Evolutionary conservation across 2,329 filamentous ascomycete genomes (phyloP), one percentile per base, ranked within the genome.

Genomic region (Fusarium pseudograminearum): DNA sequence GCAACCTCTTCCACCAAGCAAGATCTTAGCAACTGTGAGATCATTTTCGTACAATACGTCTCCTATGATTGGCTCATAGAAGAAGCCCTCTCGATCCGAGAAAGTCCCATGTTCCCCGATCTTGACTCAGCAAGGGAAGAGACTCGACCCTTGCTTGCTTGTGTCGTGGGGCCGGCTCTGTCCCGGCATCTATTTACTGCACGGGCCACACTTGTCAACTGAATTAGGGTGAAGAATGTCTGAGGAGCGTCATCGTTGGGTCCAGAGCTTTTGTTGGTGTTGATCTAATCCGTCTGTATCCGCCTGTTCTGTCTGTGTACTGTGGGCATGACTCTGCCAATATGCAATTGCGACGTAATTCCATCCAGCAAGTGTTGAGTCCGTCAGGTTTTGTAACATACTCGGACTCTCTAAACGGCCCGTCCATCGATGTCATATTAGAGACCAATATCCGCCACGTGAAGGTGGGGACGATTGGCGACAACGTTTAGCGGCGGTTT

Each of bases 381-480:
- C 33, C 34, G 42, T 26, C 36, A 33, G 45, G 30, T 36, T 41
- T 58, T 48, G 58, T 28, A 40, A 44, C 14, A 7, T 20, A n/a
- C 51, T 56, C 60, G 56, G n/a, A 60, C 51, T 69, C 52, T 38
- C 16, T 28, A 20, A 50, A 57, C 62, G 57, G 58, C 57, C 45
- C 42, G 46, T 69, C 57, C 30, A 47, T 55, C 51, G 57, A 59
- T 67, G 46, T 57, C 60, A 61, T 63, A 14, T 30, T 40, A 14
- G 34, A 57, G 40, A 61, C 57, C 46, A 60, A 52, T 45, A 46
- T 33, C 52, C 38, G 57, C 72, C 72, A 74, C 72, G 72, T 70
- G 72, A 74, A 50, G 64, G 72, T 74, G 72, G 72, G 48, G 72
- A 66, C 62, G 60, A 48, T 52, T 67, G 50, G 58, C 62, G 57